These are phyloP conservation scores for Bolboschoenoplectus hybrid DNA, from an alignment of 202 grass and related monocot genomes.

Conservation along the genomic window DNA sequence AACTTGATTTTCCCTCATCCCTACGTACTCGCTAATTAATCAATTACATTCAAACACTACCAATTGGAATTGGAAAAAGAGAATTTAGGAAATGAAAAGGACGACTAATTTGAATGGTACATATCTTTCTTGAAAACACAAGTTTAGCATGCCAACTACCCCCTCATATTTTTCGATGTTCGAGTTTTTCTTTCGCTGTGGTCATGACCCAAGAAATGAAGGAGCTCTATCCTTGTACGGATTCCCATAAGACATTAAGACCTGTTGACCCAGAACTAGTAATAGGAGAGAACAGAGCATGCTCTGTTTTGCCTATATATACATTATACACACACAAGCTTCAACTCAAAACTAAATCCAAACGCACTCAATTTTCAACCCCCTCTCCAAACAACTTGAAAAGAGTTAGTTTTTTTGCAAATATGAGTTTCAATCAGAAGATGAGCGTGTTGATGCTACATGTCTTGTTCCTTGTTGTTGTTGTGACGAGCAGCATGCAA, in stretches of 20 bases:
- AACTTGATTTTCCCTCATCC: not conserved
- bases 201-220: not conserved
- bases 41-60: not conserved
- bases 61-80: not conserved
- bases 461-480: slow-evolving; percentile 23
- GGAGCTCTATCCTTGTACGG: slow-evolving; percentile 25
- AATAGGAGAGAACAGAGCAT: slow-evolving; percentile 13
- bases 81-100: not conserved
- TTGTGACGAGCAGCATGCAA: slow-evolving; percentile 33
- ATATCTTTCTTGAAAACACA: not conserved
- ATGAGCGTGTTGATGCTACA: not conserved
- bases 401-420: not conserved
- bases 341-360: not conserved
- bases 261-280: slow-evolving; percentile 25
- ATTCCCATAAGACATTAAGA: slow-evolving; percentile 1
- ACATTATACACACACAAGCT: not conserved
- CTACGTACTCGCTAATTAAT: not conserved
- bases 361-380: not conserved
- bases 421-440: slow-evolving; percentile 42
- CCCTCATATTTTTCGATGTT: not conserved
- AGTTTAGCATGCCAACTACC: slow-evolving; percentile 20
- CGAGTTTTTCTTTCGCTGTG: slow-evolving; percentile 5
- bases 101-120: not conserved
- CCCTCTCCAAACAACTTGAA: slow-evolving; percentile 1
- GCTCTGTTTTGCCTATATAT: slow-evolving; percentile 40